Evolutionary conservation across 2,329 filamentous ascomycete genomes (phyloP).

Genomic region (Trichoderma lentiforme): DNA sequence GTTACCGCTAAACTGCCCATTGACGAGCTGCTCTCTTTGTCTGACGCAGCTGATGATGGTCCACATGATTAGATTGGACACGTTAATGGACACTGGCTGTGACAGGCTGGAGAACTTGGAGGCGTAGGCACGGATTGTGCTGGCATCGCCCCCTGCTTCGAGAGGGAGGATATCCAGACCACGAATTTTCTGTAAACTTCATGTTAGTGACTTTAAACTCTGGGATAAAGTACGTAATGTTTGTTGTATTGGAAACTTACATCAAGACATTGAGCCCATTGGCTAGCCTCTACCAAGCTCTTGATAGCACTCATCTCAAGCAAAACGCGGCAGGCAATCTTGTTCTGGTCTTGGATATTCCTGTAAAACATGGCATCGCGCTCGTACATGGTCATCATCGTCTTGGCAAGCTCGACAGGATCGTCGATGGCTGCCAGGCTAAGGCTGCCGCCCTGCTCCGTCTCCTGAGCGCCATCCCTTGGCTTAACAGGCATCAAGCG

Average conservation of each 20-base stretch:
- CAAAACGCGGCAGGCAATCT: constrained; percentile 53
- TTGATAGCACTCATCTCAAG: constrained; percentile 62
- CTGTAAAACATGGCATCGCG: constrained; percentile 59
- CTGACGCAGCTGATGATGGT: constrained; percentile 81
- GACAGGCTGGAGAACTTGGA: constrained; percentile 76
- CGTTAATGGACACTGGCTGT: constrained; percentile 79
- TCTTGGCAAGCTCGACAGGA: constrained; percentile 56
- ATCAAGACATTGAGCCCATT: constrained; percentile 58
- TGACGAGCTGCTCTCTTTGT: constrained; percentile 68
- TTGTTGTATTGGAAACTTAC: constrained; percentile 40
- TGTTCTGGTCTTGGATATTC: constrained; percentile 55
- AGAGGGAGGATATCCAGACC: constrained; percentile 77
- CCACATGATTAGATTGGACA: constrained; percentile 92
- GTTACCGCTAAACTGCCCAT: constrained; percentile 71
- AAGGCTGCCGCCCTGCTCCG: constrained; percentile 51
- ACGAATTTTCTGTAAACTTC: constrained; percentile 60
- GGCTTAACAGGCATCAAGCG: constrained; percentile 78
- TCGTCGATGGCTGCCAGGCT: constrained; percentile 59
- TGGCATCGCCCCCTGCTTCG: constrained; percentile 68
- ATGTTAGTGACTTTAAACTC: not conserved
- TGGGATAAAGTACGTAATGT: not conserved
- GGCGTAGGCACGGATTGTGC: constrained; percentile 73
- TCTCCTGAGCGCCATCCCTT: constrained; percentile 44
- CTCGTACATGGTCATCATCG: constrained; percentile 63
- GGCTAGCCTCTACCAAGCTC: constrained; percentile 49